These are phyloP conservation scores for Apophysomyces sp. DNA, from an alignment of 371 early-diverging fungal species.

Conservation along the genomic window DNA sequence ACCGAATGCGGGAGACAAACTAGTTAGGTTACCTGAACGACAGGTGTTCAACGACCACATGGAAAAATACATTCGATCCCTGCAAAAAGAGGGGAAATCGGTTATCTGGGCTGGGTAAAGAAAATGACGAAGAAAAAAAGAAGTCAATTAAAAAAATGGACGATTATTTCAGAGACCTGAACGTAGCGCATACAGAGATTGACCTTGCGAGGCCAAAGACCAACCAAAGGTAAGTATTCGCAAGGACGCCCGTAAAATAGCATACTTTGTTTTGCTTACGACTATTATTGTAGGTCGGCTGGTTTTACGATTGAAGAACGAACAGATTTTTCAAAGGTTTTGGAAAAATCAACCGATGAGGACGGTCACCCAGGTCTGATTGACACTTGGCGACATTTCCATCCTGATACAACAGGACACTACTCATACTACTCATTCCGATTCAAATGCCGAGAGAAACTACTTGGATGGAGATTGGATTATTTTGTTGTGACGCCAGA, in stretches of 20 bases:
- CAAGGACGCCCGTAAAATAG: no score
- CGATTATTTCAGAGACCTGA: slow-evolving; percentile 62
- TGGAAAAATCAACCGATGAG: slow-evolving; percentile 42
- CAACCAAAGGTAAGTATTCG: slow-evolving; percentile 53
- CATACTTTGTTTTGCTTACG: neutral
- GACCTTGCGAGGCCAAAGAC: slow-evolving; percentile 84
- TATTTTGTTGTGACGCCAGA: slow-evolving; percentile 79
- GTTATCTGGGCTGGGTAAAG: slow-evolving; percentile 83
- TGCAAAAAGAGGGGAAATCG: slow-evolving; percentile 71
- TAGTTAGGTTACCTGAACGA: slow-evolving; percentile 65
- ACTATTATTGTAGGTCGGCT: slow-evolving; percentile 52
- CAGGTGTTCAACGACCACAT: slow-evolving; percentile 70
- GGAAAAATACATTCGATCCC: slow-evolving; percentile 62
- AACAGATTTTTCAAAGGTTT: slow-evolving; percentile 63
- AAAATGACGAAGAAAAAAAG: neutral
- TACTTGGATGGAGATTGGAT: slow-evolving; percentile 88
- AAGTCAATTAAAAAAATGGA: neutral
- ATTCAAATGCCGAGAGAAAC: slow-evolving; percentile 69
- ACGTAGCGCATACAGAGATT: slow-evolving; percentile 82
- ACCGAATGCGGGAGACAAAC: slow-evolving; percentile 79
- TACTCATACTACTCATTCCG: slow-evolving; percentile 87
- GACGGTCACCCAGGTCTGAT: slow-evolving; percentile 51
- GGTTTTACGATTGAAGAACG: slow-evolving; percentile 90
- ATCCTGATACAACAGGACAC: slow-evolving; percentile 65
- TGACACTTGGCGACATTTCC: slow-evolving; percentile 78